Conservation (phyloP, 2,329 filamentous ascomycete genomes). For the Curvularia sp. region DNA sequence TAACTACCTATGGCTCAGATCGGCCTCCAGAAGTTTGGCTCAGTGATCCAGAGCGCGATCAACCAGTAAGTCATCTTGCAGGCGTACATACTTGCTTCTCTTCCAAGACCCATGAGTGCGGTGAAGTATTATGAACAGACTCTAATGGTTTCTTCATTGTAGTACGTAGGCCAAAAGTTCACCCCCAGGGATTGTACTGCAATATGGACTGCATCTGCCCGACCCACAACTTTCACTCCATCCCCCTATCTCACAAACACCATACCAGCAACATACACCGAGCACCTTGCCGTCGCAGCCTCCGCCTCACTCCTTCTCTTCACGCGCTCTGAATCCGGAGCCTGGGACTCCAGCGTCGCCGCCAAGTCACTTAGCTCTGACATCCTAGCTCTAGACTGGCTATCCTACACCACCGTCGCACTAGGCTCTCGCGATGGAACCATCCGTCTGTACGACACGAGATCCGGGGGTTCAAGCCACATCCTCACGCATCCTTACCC, state of each 20-base stretch:
- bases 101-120: background rate
- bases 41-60: slow-evolving; percentile 35
- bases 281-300: slow-evolving; percentile 45
- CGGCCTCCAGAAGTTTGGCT: slow-evolving; percentile 39
- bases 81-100: background rate
- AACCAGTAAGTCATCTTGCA: slow-evolving; percentile 19
- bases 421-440: slow-evolving; percentile 44
- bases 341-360: slow-evolving; percentile 28
- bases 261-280: slow-evolving; percentile 30
- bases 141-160: background rate
- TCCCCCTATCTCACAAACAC: slow-evolving; percentile 19
- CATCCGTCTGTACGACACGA: slow-evolving; percentile 46
- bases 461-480: slow-evolving; percentile 34
- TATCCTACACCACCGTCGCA: slow-evolving; percentile 39
- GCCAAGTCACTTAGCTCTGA: slow-evolving; percentile 32
- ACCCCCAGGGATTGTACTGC: slow-evolving; percentile 34
- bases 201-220: slow-evolving; percentile 40
- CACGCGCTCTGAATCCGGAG: slow-evolving; percentile 26
- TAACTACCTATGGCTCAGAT: slow-evolving; percentile 42
- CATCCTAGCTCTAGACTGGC: slow-evolving; percentile 47
- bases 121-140: background rate
- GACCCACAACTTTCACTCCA: slow-evolving; percentile 26
- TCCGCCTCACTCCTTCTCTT: slow-evolving; percentile 37
- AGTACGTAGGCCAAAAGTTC: slow-evolving; percentile 39
- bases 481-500: slow-evolving; percentile 39